Evolutionary conservation across 2,329 filamentous ascomycete species (phyloP), one percentile per base, ranked within the genome.

Genomic region (Ascocoryne sarcoides): DNA sequence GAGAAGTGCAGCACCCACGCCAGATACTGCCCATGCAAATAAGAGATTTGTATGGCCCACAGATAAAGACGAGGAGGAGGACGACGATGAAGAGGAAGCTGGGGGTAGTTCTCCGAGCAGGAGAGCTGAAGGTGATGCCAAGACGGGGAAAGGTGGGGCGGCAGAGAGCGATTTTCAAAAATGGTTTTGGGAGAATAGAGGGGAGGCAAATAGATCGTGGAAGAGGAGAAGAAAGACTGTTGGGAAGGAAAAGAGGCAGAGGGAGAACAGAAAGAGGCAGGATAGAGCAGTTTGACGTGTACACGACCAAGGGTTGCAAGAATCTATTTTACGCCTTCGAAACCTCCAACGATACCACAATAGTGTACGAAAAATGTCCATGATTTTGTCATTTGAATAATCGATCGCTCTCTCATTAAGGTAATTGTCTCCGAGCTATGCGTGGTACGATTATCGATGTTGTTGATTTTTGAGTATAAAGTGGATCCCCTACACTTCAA

Each of bases 1-100:
- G n/a, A 75, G 92, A 41, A 95, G 88, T 58, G 88, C 88, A 4
- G 92, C 92, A 2, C 92, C 92, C 0, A 98, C 92, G 0, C 92
- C 92, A 0, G 92, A 98, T 58, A 96, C 92, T 0, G 87, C 87
- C 2, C 79, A 88, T 44, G 79, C 84, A 2, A 78, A 70, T 30
- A 75, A 77, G 19, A 71, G 68, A 42, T 80, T 82, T 55, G 67
- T 70, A 18, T 79, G 74, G 70, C 62, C 71, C 30, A 64, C 49
- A 36, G 63, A 60, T 18, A 65, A 69, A 9, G 65, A 65, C 31
- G 65, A 68, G 1, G 65, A 69, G 7, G 62, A 68, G 9, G 63
- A 73, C 0, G 66, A 68, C 0, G 64, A 61, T 1, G 66, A 68
- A 0, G 64, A 62, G 1, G 45, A 45, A 36, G 26, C 28, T 20